Base-by-base conservation (phyloP, 805 yeast genomes). In the Nakazawaea laoshanensis region DNA sequence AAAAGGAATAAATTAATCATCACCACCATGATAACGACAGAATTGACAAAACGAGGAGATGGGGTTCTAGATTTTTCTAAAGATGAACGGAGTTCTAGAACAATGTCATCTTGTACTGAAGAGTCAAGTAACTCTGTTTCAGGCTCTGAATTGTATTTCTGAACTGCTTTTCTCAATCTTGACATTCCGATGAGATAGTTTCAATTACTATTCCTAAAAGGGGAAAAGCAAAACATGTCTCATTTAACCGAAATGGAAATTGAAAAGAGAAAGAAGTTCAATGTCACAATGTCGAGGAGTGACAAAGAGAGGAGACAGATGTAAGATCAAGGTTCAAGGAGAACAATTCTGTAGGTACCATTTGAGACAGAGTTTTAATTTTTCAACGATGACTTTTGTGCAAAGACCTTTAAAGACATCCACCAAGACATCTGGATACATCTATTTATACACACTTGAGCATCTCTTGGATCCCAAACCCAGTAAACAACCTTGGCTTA, bases 401-500 rank as follows among this genome's bases (percentile, higher is more conserved):
- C n/a, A n/a, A n/a, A n/a, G n/a, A n/a, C n/a, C n/a, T n/a, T n/a
- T n/a, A n/a, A n/a, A n/a, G n/a, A n/a, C n/a, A n/a, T n/a, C n/a
- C n/a, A n/a, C n/a, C n/a, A n/a, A n/a, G n/a, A n/a, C n/a, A n/a
- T n/a, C n/a, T n/a, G n/a, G 79, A 0, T 59, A 43, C 45, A 67
- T 73, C 19, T 73, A 73, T 42, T 57, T 71, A 0, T 73, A 69
- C 46, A 71, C 78, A 0, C 47, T 70, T 25, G 41, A 48, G 3
- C 63, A 60, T 30, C 55, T 72, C 35, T 42, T 67, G 13, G 24
- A 39, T 1, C n/a, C 36, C 1, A 37, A 34, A 3, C 57, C 55
- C 7, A 33, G 40, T 8, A 50, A 48, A 19, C 50, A 50, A 27
- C 49, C 53, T 38, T 60, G 65, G 62, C 49, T 73, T 29, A 48